These are phyloP conservation scores for Coix lacrymajobi DNA, from an alignment of 176 grass and related monocot species.

Conservation along the genomic window DNA sequence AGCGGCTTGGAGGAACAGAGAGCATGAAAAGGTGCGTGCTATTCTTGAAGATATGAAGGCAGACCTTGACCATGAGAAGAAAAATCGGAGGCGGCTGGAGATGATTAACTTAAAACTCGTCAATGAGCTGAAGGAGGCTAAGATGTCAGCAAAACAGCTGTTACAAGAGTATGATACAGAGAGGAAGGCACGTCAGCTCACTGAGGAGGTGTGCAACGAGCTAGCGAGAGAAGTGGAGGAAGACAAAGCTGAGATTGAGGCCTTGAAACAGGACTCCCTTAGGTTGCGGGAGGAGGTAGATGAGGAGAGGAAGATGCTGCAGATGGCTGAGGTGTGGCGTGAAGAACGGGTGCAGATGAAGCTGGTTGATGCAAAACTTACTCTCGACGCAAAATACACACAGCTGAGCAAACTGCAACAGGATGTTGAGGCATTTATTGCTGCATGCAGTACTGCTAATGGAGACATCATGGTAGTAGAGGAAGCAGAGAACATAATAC, in stretches of 20 bases:
- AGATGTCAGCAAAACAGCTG: constrained; percentile 65
- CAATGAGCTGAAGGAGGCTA: constrained; percentile 74
- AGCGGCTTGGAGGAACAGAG: constrained; percentile 79
- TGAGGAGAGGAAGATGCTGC: constrained; percentile 89
- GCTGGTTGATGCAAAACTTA: constrained; percentile 90
- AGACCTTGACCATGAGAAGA: constrained; percentile 85
- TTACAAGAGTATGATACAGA: constrained; percentile 86
- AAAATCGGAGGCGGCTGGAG: constrained; percentile 63
- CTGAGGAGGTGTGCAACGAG: constrained; percentile 92
- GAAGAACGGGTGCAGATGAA: constrained; percentile 98
- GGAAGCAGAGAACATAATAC: constrained; percentile 66
- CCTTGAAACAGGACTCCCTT: constrained; percentile 62
- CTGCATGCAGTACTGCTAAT: constrained; percentile 31
- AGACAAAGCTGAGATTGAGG: constrained; percentile 88
- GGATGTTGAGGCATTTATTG: constrained; percentile 54
- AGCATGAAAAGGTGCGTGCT: constrained; percentile 74
- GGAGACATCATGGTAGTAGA: constrained; percentile 38
- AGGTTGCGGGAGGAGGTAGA: constrained; percentile 80
- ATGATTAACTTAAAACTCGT: constrained; percentile 76
- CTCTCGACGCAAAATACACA: constrained; percentile 71
- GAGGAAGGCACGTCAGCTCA: constrained; percentile 68
- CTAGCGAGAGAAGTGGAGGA: constrained; percentile 90
- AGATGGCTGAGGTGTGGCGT: constrained; percentile 98
- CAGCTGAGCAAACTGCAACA: constrained; percentile 61
- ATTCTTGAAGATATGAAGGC: constrained; percentile 87